Conservation (phyloP, 371 early-diverging fungal species). For the Syncephalis plumigaleata region DNA sequence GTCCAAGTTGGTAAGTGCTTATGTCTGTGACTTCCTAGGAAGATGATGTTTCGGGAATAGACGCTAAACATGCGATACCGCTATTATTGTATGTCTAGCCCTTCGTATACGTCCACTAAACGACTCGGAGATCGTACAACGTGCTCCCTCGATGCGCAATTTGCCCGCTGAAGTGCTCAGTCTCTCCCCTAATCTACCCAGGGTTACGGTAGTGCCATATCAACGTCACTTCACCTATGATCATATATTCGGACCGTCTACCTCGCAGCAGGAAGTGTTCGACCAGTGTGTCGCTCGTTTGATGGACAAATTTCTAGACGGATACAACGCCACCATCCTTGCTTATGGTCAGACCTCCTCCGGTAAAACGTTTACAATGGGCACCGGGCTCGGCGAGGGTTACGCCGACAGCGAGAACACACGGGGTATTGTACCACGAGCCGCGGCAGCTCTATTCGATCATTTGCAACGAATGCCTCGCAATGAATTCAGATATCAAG, state of each 20-base stretch:
- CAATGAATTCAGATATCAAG: constrained; percentile 6
- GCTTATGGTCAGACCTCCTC: constrained; percentile 82
- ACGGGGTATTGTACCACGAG: constrained; percentile 78
- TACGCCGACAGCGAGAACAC: constrained; percentile 3
- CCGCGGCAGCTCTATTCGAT: constrained; percentile 68
- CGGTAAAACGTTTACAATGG: constrained; percentile 99
- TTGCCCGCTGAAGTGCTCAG: constrained; percentile 15
- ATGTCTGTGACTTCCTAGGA: not conserved
- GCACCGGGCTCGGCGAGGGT: constrained; percentile 32
- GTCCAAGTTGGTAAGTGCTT: constrained; percentile 9
- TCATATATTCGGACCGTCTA: constrained; percentile 43
- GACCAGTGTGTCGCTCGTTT: constrained; percentile 39
- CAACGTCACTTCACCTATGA: constrained; percentile 58
- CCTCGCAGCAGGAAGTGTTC: constrained; percentile 61
- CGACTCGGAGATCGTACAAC: not conserved
- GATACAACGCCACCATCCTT: constrained; percentile 26
- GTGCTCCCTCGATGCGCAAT: constrained; percentile 1
- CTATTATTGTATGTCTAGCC: not conserved
- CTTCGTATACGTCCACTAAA: constrained; percentile 4
- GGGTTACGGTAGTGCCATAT: constrained; percentile 40
- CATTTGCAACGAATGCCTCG: constrained; percentile 8
- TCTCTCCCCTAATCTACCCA: constrained; percentile 35
- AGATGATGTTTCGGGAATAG: no score
- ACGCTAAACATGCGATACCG: no score
- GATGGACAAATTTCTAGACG: constrained; percentile 68